phyloP scores from a whole-genome alignment of 1,284 basidiomycete genomes.

The Veloboletus limbatus region DNA sequence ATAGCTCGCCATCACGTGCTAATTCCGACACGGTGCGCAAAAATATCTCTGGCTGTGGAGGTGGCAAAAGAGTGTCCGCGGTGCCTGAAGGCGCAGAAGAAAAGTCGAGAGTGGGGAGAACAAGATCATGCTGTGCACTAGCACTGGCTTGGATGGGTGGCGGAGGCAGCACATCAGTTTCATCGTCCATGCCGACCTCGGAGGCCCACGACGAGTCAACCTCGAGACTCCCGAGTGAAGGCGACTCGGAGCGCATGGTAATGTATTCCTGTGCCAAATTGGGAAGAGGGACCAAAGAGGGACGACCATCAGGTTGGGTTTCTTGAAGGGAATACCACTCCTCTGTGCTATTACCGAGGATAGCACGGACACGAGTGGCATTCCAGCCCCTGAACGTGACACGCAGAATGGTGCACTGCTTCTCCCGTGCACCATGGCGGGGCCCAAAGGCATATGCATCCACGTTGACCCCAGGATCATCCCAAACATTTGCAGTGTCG shows the following conservation, averaged over 20 bases:
- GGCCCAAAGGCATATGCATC: slow-evolving; percentile 48
- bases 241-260: background rate
- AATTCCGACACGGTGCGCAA: slow-evolving; percentile 29
- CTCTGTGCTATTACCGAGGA: slow-evolving; percentile 64
- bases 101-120: slow-evolving; percentile 70
- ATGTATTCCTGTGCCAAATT: background rate
- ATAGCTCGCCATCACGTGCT: slow-evolving; percentile 7
- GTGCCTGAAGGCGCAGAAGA: slow-evolving; percentile 35
- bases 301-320: slow-evolving; percentile 24
- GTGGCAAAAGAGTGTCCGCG: slow-evolving; percentile 1
- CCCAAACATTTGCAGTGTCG: slow-evolving; percentile 65
- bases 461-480: slow-evolving; percentile 49
- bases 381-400: slow-evolving; percentile 72
- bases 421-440: slow-evolving; percentile 32
- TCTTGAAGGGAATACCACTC: slow-evolving; percentile 75
- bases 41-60: slow-evolving; percentile 19
- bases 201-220: slow-evolving; percentile 7
- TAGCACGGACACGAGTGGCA: slow-evolving; percentile 52
- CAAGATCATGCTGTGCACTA: slow-evolving; percentile 41
- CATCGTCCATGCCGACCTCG: slow-evolving; percentile 6
- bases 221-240: slow-evolving; percentile 6
- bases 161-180: background rate
- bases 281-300: background rate
- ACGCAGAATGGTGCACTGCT: slow-evolving; percentile 58
- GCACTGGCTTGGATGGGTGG: slow-evolving; percentile 14